Evolutionary conservation across 495 filamentous ascomycete genomes (phyloP), one percentile per base, ranked within the genome.

Genomic region (Neurospora pannonica): DNA sequence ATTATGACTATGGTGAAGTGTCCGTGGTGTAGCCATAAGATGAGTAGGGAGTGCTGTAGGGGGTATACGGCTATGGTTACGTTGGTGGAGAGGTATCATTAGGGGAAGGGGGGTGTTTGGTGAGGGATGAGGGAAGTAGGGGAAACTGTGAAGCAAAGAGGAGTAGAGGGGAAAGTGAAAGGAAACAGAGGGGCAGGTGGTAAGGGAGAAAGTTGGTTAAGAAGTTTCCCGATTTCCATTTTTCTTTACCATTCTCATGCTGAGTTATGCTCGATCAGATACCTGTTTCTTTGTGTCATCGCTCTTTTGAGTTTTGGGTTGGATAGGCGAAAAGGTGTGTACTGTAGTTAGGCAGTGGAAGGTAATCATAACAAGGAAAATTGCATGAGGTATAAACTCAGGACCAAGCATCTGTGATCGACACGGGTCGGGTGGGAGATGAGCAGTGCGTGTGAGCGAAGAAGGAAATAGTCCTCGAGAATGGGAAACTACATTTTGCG

Each of bases 21-120:
- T 77, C 92, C 91, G 71, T 95, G 93, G 91, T 95, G 93, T 82
- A 82, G 85, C 36, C 93, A 95, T 84, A 85, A 87, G 38, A 94
- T 95, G 91, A 90, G 84, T 71, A 89, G 86, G 24, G 78, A 81
- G 70, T 95, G 93, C 79, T 95, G 92, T 80, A 85, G 90, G 24
- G 92, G 91, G 19, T 94, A 92, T 85, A 89, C 89, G 31, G 89
- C 92, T 6, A 84, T 92, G 62, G 90, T 94, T 28, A 88, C 91
- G 74, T 80, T 93, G 81, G 88, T 88, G 72, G 90, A 93, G 78
- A 88, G 87, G 77, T 85, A 90, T 72, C 88, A 91, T 80, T 91
- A 76, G 79, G 15, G 38, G 38, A 17, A 8, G 37, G 8, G 37
- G 0, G 34, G 15, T n/a, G 19, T 37, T 10, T 7, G 19, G 8